Conservation (phyloP, 2,329 filamentous ascomycete species). For the Rachicladosporium sp. region DNA sequence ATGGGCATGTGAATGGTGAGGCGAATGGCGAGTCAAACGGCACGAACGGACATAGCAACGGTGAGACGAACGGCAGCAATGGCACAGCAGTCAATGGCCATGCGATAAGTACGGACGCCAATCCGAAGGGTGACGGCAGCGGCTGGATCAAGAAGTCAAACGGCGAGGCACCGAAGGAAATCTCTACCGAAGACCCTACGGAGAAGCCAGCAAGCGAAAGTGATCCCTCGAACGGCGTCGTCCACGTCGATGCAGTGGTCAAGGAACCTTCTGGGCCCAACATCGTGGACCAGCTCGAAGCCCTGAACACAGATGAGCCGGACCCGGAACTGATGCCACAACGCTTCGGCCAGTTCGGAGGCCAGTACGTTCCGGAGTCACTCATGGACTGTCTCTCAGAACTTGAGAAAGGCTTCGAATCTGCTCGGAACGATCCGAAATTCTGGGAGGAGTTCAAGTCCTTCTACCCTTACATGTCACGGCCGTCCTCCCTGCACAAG, state of each 20-base stretch:
- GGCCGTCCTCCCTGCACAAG: slow-evolving; percentile 80
- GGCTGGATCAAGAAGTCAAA: slow-evolving; percentile 22
- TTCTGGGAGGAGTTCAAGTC: slow-evolving; percentile 97
- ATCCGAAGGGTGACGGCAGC: slow-evolving; percentile 22
- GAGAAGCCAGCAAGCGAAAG: slow-evolving; percentile 21
- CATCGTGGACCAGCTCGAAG: slow-evolving; percentile 69
- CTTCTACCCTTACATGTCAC: slow-evolving; percentile 95
- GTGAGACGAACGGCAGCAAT: background rate
- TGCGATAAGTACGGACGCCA: slow-evolving; percentile 22
- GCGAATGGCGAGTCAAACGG: no score
- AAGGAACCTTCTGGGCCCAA: slow-evolving; percentile 50
- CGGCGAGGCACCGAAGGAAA: slow-evolving; percentile 19
- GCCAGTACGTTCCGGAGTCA: slow-evolving; percentile 93
- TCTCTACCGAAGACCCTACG: slow-evolving; percentile 23
- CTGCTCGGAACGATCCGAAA: slow-evolving; percentile 70
- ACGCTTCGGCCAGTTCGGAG: slow-evolving; percentile 89
- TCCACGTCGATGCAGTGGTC: slow-evolving; percentile 59
- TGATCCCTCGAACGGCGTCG: slow-evolving; percentile 32
- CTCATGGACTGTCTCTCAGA: slow-evolving; percentile 93
- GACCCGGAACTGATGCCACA: slow-evolving; percentile 53
- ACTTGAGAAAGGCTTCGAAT: slow-evolving; percentile 81
- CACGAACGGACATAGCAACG: no score
- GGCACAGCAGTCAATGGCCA: slow-evolving; percentile 10
- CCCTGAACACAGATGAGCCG: slow-evolving; percentile 55
- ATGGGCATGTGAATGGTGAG: no score